These are phyloP conservation scores for Microbotryum silenes-acaulis DNA, from an alignment of 1,284 basidiomycete genomes.

Conservation along the genomic window DNA sequence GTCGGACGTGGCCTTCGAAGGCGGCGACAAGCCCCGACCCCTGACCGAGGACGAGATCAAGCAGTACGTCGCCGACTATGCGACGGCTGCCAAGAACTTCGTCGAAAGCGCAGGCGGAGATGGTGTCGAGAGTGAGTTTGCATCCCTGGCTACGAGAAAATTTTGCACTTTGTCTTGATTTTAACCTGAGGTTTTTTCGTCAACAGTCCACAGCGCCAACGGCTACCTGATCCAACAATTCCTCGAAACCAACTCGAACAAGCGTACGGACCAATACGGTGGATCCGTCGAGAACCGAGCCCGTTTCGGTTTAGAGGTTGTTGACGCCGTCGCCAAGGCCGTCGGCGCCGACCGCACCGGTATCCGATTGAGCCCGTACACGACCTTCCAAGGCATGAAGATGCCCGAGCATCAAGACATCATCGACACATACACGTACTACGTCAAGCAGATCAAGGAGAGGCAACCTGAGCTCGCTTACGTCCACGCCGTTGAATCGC, in stretches of 20 bases:
- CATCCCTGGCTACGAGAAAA: slow-evolving; percentile 14
- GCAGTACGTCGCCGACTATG: slow-evolving; percentile 46
- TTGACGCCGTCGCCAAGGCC: slow-evolving; percentile 47
- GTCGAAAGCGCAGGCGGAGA: slow-evolving; percentile 55
- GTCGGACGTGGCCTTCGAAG: slow-evolving; percentile 41
- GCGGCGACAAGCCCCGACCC: slow-evolving; percentile 35
- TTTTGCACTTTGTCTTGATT: too few relatives aligned
- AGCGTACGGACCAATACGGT: slow-evolving; percentile 54
- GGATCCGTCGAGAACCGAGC: slow-evolving; percentile 51
- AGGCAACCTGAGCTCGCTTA: slow-evolving; percentile 51
- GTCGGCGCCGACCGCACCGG: slow-evolving; percentile 49
- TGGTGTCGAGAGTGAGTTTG: slow-evolving; percentile 51
- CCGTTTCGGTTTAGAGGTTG: slow-evolving; percentile 49
- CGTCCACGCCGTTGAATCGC: slow-evolving; percentile 46
- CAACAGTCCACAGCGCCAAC: slow-evolving; percentile 17
- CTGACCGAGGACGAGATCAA: slow-evolving; percentile 36
- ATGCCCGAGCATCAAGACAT: slow-evolving; percentile 24
- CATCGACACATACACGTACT: slow-evolving; percentile 39
- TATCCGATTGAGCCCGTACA: slow-evolving; percentile 52
- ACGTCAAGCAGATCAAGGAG: slow-evolving; percentile 38
- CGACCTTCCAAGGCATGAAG: slow-evolving; percentile 44
- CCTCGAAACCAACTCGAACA: slow-evolving; percentile 48
- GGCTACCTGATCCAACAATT: slow-evolving; percentile 55
- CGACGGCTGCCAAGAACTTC: slow-evolving; percentile 48
- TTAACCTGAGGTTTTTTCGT: background rate